Evolutionary conservation across 495 filamentous ascomycete genomes (phyloP).

Genomic region (Massariosphaeria phaeospora): DNA sequence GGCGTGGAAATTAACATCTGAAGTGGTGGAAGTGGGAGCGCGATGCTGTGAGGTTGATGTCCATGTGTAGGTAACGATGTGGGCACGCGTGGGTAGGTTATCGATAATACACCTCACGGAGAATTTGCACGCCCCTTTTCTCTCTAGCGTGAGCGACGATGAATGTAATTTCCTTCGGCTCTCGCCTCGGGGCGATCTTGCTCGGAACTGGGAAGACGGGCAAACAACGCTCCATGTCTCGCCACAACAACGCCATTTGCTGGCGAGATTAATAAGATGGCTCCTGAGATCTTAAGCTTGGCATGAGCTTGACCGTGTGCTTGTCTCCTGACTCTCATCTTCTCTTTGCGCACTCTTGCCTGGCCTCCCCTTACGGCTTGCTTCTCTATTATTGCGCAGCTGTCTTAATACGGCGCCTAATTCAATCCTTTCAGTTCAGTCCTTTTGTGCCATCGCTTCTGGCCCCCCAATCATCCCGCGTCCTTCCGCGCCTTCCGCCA

Average conservation of each 20-base stretch:
- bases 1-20: too few species aligned
- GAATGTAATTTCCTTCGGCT: neutral
- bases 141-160: neutral
- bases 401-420: neutral
- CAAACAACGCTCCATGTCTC: constrained; percentile 11
- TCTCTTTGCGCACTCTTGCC: constrained; percentile 5
- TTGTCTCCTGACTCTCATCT: constrained; percentile 5
- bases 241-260: constrained; percentile 11
- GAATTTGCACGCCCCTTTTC: too few species aligned
- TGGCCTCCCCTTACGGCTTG: neutral
- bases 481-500: constrained; percentile 6
- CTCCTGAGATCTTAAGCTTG: constrained; percentile 7
- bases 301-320: constrained; percentile 7
- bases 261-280: constrained; percentile 3
- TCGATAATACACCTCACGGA: constrained; percentile 2
- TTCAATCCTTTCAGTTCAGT: neutral
- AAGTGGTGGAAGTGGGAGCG: too few species aligned
- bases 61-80: too few species aligned
- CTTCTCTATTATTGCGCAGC: neutral
- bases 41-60: too few species aligned
- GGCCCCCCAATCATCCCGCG: neutral
- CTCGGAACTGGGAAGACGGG: constrained; percentile 1
- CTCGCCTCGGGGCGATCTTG: neutral
- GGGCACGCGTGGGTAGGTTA: neutral
- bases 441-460: too few species aligned